Evolutionary conservation across 257 asterid species (phyloP), one percentile per base, ranked within the genome.

Genomic region (Ophiorrhiza pumila): DNA sequence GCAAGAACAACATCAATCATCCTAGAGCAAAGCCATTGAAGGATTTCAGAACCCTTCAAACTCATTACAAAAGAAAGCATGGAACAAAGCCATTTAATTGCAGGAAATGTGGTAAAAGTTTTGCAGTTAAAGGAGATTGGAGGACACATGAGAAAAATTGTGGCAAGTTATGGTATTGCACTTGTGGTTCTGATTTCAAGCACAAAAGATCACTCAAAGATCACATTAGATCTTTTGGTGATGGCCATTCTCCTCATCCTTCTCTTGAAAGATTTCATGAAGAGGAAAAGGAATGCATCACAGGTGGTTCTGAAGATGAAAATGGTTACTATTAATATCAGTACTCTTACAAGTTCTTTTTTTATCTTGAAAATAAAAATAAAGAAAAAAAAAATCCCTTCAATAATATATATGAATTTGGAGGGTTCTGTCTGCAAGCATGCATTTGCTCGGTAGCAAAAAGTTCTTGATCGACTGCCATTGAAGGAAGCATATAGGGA

Each of bases 81-180:
- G 96, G 96, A 12, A 63, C 90, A 1, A 91, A 91, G 85, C 87
- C 94, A 77, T 93, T 91, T 57, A 59, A 65, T 50, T 93, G 98
- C 77, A 43, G 92, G 20, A 91, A 91, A 74, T 93, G 98, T 77
- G 91, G 91, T 8, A 93, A 93, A 45, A 70, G 88, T 0, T 91
- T 93, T 65, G 98, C 98, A 0, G 98, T 93, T 4, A 89, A 87
- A 55, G 98, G 98, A 12, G 98, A 93, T 50, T 93, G 98, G 98
- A 73, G 97, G 52, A 93, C 98, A 0, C 98, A 92, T 72, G 98
- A 90, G 82, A 92, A 90, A 77, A 92, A 92, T 74, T 92, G 98
- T 76, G 98, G 98, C 8, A 93, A 91, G 71, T 81, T 91, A 7
- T 93, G 98, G 97, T 91, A 76, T 78, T 93, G 98, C 85, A 74